These are phyloP conservation scores for Dalechampia spathulata DNA, from an alignment of 441 rosid species.

Conservation along the genomic window DNA sequence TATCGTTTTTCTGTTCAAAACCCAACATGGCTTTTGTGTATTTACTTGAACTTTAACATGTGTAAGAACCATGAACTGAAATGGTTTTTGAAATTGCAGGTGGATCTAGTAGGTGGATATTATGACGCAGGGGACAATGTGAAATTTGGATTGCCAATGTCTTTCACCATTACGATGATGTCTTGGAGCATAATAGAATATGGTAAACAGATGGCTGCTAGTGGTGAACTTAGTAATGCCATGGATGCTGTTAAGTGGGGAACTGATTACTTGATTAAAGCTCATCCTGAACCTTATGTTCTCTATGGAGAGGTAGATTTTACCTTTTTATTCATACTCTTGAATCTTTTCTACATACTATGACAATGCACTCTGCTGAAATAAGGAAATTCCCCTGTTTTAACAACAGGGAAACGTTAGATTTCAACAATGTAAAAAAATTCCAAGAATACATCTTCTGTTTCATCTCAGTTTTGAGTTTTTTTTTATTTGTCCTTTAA, in stretches of 20 bases:
- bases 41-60: no score
- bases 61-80: no score
- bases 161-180: conserved; percentile 89
- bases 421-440: background rate
- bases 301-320: conserved; percentile 75
- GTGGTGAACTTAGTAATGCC: conserved; percentile 70
- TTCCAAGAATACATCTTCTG: background rate
- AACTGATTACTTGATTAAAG: conserved; percentile 82
- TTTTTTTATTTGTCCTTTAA: conserved; percentile 7
- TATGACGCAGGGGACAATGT: conserved; percentile 96
- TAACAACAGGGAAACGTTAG: background rate
- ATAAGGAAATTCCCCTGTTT: background rate
- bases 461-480: no score
- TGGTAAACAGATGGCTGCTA: conserved; percentile 54
- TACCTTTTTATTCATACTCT: no score
- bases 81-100: conserved; percentile 27
- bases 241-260: conserved; percentile 90
- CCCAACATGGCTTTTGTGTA: background rate
- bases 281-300: conserved; percentile 73
- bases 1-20: no score
- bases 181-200: conserved; percentile 89
- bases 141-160: conserved; percentile 91
- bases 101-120: conserved; percentile 87
- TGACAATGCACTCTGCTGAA: no score
- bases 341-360: no score